A percentile compares a stretch with the other conserved stretches of the same genome.
These are phyloP conservation scores for Thermothielavioides terrestris DNA, from an alignment of 495 filamentous ascomycete genomes.

Conservation along the genomic window DNA sequence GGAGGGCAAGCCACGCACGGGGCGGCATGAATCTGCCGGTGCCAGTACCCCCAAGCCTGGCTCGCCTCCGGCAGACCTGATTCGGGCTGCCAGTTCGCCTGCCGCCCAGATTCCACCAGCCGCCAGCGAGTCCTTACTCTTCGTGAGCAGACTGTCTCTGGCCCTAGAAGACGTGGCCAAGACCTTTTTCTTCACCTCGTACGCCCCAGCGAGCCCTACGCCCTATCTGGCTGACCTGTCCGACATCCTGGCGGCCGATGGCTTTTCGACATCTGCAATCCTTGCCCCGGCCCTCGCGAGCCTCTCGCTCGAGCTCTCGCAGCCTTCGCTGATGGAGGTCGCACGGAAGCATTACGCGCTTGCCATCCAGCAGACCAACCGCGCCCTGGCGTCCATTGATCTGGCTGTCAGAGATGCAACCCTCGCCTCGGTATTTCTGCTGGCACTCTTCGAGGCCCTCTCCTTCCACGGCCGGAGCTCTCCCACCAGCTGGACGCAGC, in stretches of 20 bases:
- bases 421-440: slow-evolving; percentile 1
- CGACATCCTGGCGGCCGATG: background rate
- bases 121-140: no score
- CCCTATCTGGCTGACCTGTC: background rate
- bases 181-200: background rate
- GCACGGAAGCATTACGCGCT: background rate
- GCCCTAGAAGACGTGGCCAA: background rate
- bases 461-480: background rate
- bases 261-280: background rate
- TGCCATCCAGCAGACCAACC: background rate
- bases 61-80: no score
- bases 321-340: background rate
- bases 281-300: background rate
- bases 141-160: background rate
- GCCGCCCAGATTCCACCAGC: no score
- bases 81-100: no score
- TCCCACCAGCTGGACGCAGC: background rate
- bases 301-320: background rate
- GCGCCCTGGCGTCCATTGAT: background rate
- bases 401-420: background rate
- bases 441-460: slow-evolving; percentile 1
- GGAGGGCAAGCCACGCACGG: background rate
- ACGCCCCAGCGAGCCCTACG: background rate
- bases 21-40: no score
- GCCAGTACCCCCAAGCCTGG: no score